Base-by-base conservation (phyloP, 176 grass and related monocot genomes). In the Aegilops speltoides region DNA sequence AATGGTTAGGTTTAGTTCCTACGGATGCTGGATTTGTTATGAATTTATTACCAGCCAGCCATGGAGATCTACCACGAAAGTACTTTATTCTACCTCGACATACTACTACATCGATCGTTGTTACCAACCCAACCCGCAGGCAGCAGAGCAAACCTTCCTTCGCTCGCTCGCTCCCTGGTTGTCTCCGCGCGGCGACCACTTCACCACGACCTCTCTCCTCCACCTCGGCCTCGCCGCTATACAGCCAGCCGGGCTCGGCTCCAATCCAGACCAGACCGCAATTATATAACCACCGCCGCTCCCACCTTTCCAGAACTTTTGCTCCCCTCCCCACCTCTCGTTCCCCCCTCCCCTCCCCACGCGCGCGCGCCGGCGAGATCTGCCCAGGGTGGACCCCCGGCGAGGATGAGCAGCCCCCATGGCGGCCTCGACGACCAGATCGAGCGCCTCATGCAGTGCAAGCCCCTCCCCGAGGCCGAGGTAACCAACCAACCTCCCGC, bases 391-490 rank as follows among this genome's bases (percentile, higher is more conserved):
- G 68, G 81, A 67, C 23, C n/a, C 16, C 33, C 82, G 68, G 63
- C 57, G 76, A 93, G 67, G 87, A 88, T 90, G 74, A 80, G 90
- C 78, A 92, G 86, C 70, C 88, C 84, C 76, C 92, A 98, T 89
- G 97, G 90, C 38, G 95, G 95, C 83, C 86, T 98, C 70, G 97
- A 98, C 73, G 94, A 93, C 8, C 94, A 98, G 94, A 98, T 98
- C 92, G 88, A 89, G 88, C 90, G 93, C 40, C 94, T 98, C 69
- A 94, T 96, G 97, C 97, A 98, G 92, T 98, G 97, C 97, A 98
- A 94, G 89, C 97, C 94, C 29, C 92, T 98, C 60, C 85, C 94
- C 31, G 97, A 98, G 71, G 84, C 89, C 71, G 97, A 98, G 97
- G 96, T 96, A 68, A 57, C 69, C 54, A 22, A 9, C 54, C 54